These are phyloP conservation scores for Colletotrichum horii DNA, from an alignment of 2,329 filamentous ascomycete species.

Conservation along the genomic window DNA sequence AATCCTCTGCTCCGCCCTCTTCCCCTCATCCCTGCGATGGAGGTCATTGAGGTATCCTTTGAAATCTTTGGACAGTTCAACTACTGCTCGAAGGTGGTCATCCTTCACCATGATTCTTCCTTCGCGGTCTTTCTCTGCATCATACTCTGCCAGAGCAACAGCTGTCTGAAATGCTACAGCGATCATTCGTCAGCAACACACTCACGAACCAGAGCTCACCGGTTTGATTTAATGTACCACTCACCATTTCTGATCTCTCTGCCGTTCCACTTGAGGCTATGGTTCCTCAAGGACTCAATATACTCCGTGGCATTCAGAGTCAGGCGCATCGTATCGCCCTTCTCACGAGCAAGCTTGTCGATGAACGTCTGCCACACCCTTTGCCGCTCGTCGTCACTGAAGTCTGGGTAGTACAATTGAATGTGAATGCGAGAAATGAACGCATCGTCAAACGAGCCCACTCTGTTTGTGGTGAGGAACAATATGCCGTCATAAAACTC, in stretches of 20 bases:
- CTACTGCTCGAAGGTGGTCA: constrained; percentile 20
- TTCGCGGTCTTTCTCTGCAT: constrained; percentile 14
- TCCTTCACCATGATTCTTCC: constrained; percentile 21
- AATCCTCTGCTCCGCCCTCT: background rate
- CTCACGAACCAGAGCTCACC: too few relatives aligned
- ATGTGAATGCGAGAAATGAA: constrained; percentile 36
- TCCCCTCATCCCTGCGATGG: background rate
- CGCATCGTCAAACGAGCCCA: constrained; percentile 34
- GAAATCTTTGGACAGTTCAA: constrained; percentile 24
- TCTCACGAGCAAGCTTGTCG: constrained; percentile 28
- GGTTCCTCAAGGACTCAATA: constrained; percentile 9
- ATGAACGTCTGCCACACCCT: constrained; percentile 32
- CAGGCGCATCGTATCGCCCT: constrained; percentile 26
- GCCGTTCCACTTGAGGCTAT: constrained; percentile 25
- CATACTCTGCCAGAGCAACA: constrained; percentile 29
- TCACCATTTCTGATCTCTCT: constrained; percentile 32
- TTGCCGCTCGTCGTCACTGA: constrained; percentile 28
- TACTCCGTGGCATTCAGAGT: constrained; percentile 24
- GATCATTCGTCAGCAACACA: too few relatives aligned
- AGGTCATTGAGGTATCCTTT: constrained; percentile 20
- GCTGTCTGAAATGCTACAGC: constrained; percentile 33
- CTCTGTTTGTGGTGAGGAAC: constrained; percentile 34
- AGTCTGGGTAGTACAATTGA: constrained; percentile 30
- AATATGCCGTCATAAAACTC: constrained; percentile 36
- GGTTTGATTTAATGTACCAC: too few relatives aligned